Evolutionary conservation across 352 stramenopile genomes (phyloP).

Genomic region (Pythium diclinum): DNA sequence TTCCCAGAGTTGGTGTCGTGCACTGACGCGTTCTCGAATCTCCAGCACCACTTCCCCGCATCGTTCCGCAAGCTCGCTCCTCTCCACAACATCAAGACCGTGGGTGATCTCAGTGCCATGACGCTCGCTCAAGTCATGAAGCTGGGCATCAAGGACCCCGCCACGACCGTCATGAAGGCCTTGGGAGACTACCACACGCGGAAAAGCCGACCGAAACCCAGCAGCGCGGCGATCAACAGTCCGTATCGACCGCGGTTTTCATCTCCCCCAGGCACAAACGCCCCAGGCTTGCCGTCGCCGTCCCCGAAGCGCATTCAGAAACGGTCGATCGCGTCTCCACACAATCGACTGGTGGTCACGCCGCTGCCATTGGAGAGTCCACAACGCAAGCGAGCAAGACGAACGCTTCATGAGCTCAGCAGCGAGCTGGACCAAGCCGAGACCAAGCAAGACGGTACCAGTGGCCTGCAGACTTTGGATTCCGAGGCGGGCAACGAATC

Average conservation of each 20-base stretch:
- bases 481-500: conserved; percentile 4
- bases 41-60: conserved; percentile 55
- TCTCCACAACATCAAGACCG: conserved; percentile 68
- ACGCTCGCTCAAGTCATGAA: conserved; percentile 45
- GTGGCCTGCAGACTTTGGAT: not conserved
- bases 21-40: conserved; percentile 42
- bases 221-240: conserved; percentile 29
- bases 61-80: conserved; percentile 52
- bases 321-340: conserved; percentile 21
- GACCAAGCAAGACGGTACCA: conserved; percentile 22
- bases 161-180: conserved; percentile 46
- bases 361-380: conserved; percentile 33
- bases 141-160: conserved; percentile 59
- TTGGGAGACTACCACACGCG: conserved; percentile 51
- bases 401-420: conserved; percentile 39
- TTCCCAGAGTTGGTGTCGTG: conserved; percentile 47
- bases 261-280: conserved; percentile 12
- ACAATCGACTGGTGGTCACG: conserved; percentile 19
- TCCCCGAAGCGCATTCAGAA: conserved; percentile 40
- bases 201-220: conserved; percentile 35
- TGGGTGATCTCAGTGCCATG: conserved; percentile 62
- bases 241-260: conserved; percentile 33
- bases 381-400: conserved; percentile 43
- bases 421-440: conserved; percentile 21
- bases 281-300: conserved; percentile 24